Conservation (phyloP, 2,329 filamentous ascomycete genomes). For the Colletotrichum nymphaeae region DNA sequence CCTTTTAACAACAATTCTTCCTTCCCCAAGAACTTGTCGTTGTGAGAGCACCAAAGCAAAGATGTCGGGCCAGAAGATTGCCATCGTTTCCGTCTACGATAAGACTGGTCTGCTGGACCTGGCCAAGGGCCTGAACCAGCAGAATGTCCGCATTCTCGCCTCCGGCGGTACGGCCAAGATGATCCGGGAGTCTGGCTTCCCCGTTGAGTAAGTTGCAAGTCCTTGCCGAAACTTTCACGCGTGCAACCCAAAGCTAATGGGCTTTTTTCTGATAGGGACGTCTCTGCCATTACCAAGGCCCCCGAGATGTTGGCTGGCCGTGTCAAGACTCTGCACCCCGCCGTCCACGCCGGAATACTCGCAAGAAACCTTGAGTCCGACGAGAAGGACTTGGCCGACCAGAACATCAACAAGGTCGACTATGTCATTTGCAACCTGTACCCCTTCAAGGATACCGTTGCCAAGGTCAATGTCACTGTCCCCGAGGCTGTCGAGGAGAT, state of each 20-base stretch:
- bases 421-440: conserved; percentile 99
- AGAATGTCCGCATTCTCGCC: conserved; percentile 91
- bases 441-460: conserved; percentile 98
- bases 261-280: conserved; percentile 71
- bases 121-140: conserved; percentile 88
- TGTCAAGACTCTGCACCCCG: conserved; percentile 94
- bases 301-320: conserved; percentile 94
- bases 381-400: conserved; percentile 94
- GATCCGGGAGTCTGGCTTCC: conserved; percentile 95
- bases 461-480: conserved; percentile 96
- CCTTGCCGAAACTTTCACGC: neutral
- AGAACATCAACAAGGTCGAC: conserved; percentile 95
- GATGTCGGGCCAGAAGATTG: conserved; percentile 66
- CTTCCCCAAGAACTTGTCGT: conserved; percentile 41
- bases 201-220: conserved; percentile 79
- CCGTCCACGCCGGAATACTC: conserved; percentile 90
- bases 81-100: conserved; percentile 98
- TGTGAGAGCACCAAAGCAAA: conserved; percentile 31
- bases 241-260: neutral
- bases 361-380: conserved; percentile 94
- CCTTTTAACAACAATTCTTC: conserved; percentile 11
- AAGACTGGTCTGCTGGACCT: conserved; percentile 96
- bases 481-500: conserved; percentile 98
- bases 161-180: conserved; percentile 96
- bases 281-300: conserved; percentile 95